These are phyloP conservation scores for Aspergillus affinis DNA, from an alignment of 495 filamentous ascomycete species.

Conservation along the genomic window DNA sequence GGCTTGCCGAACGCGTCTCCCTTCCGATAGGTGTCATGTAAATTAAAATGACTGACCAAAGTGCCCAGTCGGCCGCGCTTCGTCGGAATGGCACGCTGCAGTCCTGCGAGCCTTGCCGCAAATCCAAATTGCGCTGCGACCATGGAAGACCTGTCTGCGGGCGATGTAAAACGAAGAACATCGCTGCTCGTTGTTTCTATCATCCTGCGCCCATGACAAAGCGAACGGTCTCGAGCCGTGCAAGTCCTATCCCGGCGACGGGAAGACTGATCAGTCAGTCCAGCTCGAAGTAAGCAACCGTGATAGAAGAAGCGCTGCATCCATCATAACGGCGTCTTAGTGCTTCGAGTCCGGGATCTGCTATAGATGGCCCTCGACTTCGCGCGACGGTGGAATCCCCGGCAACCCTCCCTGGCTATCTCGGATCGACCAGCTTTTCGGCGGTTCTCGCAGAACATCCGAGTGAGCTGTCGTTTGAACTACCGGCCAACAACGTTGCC, in stretches of 20 bases:
- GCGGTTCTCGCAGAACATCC: slow-evolving; percentile 45
- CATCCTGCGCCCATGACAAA: slow-evolving; percentile 48
- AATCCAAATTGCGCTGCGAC: slow-evolving; percentile 52
- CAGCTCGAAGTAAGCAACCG: slow-evolving; percentile 27
- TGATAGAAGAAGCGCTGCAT: not conserved
- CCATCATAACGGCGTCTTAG: slow-evolving; percentile 9
- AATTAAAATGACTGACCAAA: not conserved
- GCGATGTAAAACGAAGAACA: slow-evolving; percentile 36
- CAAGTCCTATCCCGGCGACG: slow-evolving; percentile 10
- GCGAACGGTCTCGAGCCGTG: slow-evolving; percentile 19
- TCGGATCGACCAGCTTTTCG: slow-evolving; percentile 52
- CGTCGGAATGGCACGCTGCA: slow-evolving; percentile 49
- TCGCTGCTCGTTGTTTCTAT: slow-evolving; percentile 38
- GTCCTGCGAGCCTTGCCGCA: slow-evolving; percentile 54
- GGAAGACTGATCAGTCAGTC: slow-evolving; percentile 24
- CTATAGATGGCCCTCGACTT: slow-evolving; percentile 22
- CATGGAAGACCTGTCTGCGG: slow-evolving; percentile 42
- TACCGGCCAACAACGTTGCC: slow-evolving; percentile 30
- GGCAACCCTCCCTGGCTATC: slow-evolving; percentile 39
- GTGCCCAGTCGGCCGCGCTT: slow-evolving; percentile 19
- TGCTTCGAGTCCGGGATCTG: slow-evolving; percentile 30
- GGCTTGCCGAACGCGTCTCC: too few species aligned
- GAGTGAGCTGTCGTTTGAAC: slow-evolving; percentile 36
- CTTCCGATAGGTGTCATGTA: not conserved
- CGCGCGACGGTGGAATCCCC: slow-evolving; percentile 28